A percentile compares a stretch with the other conserved stretches of the same genome.
Conservation (phyloP, 441 rosid genomes). For the Melastoma candidum region DNA sequence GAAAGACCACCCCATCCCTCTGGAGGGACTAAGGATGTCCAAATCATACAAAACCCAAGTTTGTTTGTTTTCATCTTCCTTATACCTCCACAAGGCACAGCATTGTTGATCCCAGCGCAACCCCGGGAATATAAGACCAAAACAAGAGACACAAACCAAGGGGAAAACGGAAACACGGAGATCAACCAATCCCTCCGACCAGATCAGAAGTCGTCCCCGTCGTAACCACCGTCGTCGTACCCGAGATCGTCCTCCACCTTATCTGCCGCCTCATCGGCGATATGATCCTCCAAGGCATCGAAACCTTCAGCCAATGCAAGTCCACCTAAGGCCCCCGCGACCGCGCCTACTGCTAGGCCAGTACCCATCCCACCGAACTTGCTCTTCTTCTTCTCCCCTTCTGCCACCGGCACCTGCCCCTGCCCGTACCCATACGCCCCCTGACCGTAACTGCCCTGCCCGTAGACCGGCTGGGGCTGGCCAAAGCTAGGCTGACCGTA, state of each 20-base stretch:
- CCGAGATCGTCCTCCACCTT: constrained; percentile 51
- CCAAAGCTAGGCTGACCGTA: neutral
- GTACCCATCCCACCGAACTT: constrained; percentile 69
- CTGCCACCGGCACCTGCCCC: constrained; percentile 6
- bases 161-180: neutral
- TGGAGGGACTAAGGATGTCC: too few species aligned
- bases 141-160: neutral
- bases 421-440: constrained; percentile 25
- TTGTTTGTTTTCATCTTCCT: too few species aligned
- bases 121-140: too few species aligned
- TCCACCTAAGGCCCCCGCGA: constrained; percentile 67
- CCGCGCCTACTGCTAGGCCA: constrained; percentile 77
- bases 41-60: too few species aligned
- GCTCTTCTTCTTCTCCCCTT: constrained; percentile 43
- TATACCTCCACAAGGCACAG: too few species aligned
- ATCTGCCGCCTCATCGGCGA: constrained; percentile 53
- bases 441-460: constrained; percentile 13
- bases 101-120: too few species aligned
- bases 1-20: too few species aligned
- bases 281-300: constrained; percentile 51
- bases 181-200: neutral
- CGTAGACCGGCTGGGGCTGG: constrained; percentile 12
- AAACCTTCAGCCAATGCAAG: constrained; percentile 54
- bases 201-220: constrained; percentile 8
- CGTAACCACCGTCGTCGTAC: constrained; percentile 28